Conservation (phyloP, 2,329 filamentous ascomycete species). For the Didymella keratinophila region DNA sequence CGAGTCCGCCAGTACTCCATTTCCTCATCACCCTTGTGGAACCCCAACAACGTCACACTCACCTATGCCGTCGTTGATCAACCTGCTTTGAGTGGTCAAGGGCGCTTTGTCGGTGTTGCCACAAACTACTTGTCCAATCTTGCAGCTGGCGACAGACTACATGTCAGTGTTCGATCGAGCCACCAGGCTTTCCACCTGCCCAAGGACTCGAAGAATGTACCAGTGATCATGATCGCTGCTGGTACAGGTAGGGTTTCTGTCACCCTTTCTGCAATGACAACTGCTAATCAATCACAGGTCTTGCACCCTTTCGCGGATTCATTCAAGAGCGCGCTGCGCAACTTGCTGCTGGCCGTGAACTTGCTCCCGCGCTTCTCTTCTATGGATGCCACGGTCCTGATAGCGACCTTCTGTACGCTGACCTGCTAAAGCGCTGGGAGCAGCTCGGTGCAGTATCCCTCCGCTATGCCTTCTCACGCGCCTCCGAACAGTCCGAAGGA, state of each 20-base stretch:
- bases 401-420: conserved; percentile 67
- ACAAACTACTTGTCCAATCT: conserved; percentile 54
- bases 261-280: not conserved
- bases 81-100: conserved; percentile 57
- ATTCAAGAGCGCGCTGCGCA: conserved; percentile 54
- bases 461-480: conserved; percentile 66
- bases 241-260: conserved; percentile 35
- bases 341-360: conserved; percentile 56
- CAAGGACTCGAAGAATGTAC: conserved; percentile 50
- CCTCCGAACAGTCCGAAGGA: conserved; percentile 53
- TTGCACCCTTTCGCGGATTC: conserved; percentile 56
- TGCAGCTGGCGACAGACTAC: conserved; percentile 52
- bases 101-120: conserved; percentile 55
- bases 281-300: conserved; percentile 33
- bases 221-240: conserved; percentile 52
- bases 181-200: conserved; percentile 56
- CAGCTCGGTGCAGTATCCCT: conserved; percentile 67
- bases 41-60: conserved; percentile 66
- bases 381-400: conserved; percentile 66
- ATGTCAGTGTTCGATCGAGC: conserved; percentile 53
- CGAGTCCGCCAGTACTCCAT: conserved; percentile 82
- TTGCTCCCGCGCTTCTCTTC: conserved; percentile 71
- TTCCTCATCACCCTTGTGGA: conserved; percentile 73
- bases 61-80: conserved; percentile 72
- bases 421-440: conserved; percentile 68